Percentiles rank a stretch among this genome's conserved stretches.
Conservation (phyloP, 345 rosid genomes). For the Heritiera littoralis region DNA sequence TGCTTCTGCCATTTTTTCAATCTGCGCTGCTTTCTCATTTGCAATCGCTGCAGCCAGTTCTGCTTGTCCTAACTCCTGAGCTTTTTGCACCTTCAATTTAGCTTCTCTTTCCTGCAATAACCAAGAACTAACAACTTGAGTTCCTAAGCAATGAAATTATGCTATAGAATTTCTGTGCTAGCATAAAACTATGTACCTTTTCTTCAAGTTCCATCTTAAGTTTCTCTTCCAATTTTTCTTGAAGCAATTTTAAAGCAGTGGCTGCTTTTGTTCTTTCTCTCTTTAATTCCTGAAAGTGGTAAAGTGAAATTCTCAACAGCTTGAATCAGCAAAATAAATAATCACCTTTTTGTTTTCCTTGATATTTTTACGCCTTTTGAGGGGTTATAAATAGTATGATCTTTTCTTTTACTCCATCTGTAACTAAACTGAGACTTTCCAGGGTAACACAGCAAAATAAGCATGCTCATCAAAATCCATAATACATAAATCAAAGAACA, state of each 20-base stretch:
- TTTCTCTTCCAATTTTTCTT: constrained; percentile 86
- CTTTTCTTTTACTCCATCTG: neutral
- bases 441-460: neutral
- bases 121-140: constrained; percentile 29
- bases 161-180: constrained; percentile 9
- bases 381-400: neutral
- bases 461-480: neutral
- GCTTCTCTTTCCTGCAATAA: constrained; percentile 74
- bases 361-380: neutral
- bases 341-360: neutral
- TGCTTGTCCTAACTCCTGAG: constrained; percentile 75
- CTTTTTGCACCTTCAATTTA: constrained; percentile 51
- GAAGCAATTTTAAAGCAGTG: constrained; percentile 70
- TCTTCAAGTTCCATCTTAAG: constrained; percentile 74
- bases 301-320: constrained; percentile 12
- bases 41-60: constrained; percentile 71
- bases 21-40: constrained; percentile 80
- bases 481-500: neutral
- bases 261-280: constrained; percentile 90
- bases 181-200: constrained; percentile 52
- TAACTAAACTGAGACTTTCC: constrained; percentile 3
- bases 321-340: constrained; percentile 20
- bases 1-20: constrained; percentile 86
- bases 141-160: constrained; percentile 16
- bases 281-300: constrained; percentile 74